These are phyloP conservation scores for Sphaceloma murrayae DNA, from an alignment of 2,329 filamentous ascomycete species.

Conservation along the genomic window DNA sequence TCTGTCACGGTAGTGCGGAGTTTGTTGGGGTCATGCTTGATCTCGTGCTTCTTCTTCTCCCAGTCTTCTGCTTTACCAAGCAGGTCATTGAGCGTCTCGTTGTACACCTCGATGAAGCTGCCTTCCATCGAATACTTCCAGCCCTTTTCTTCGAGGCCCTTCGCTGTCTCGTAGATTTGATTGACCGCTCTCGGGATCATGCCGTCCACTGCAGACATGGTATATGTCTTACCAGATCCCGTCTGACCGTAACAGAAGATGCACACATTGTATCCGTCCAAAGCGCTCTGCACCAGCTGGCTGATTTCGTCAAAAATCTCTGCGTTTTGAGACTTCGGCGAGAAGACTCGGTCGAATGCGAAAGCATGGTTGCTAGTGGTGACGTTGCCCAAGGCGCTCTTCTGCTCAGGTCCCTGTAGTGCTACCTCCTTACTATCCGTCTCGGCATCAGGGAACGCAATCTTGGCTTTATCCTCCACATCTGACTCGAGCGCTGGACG, in stretches of 20 bases:
- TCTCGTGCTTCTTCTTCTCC: slow-evolving; percentile 76
- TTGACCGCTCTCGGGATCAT: slow-evolving; percentile 92
- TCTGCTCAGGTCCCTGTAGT: slow-evolving; percentile 73
- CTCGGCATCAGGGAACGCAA: slow-evolving; percentile 60
- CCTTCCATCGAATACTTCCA: slow-evolving; percentile 94
- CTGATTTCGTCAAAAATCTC: slow-evolving; percentile 95
- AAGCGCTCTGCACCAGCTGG: slow-evolving; percentile 87
- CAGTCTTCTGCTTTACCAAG: slow-evolving; percentile 62
- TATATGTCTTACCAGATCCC: slow-evolving; percentile 91
- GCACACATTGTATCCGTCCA: slow-evolving; percentile 97
- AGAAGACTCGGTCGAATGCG: slow-evolving; percentile 87
- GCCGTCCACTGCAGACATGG: slow-evolving; percentile 83
- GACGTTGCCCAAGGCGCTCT: slow-evolving; percentile 66
- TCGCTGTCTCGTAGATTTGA: slow-evolving; percentile 87
- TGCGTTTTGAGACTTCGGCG: slow-evolving; percentile 63
- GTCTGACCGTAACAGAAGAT: slow-evolving; percentile 99
- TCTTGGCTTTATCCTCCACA: slow-evolving; percentile 56
- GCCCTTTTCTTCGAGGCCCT: slow-evolving; percentile 74
- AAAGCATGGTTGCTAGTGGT: slow-evolving; percentile 75
- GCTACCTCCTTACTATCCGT: slow-evolving; percentile 83
- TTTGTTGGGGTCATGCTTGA: slow-evolving; percentile 72
- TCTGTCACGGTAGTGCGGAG: slow-evolving; percentile 77
- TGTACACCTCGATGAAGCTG: slow-evolving; percentile 95
- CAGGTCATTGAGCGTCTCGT: slow-evolving; percentile 89
- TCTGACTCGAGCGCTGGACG: slow-evolving; percentile 60